Evolutionary conservation across 108 stramenopile genomes (phyloP), one percentile per base, ranked within the genome.

Genomic region (Aurantiochytrium sp.): DNA sequence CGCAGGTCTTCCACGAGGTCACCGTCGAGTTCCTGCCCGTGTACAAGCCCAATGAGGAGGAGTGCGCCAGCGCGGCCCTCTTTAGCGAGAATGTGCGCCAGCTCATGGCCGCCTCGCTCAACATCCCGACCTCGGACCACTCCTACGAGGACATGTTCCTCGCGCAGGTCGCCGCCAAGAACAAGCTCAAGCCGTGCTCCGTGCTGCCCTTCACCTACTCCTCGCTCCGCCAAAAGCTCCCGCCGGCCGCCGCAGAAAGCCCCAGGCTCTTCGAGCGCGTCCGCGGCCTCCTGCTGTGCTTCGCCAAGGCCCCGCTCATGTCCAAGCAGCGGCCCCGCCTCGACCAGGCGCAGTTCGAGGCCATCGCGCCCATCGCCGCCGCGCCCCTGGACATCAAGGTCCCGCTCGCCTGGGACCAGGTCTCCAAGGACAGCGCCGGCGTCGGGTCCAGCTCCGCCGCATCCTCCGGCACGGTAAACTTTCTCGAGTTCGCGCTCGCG

Each of bases 81-180:
- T 86, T 39, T 55, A 24, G 1, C 34, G 34, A 55, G 36, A 37
- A 37, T 0, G 87, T 85, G 24, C 86, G 86, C 39, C n/a, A 52
- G 21, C 34, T 10, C 30, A 90, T 90, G 89, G 89, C 89, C 1
- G 15, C 55, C 37, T 54, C 69, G 15, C 68, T 90, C 22, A 32
- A 53, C 45, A 6, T 87, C 15, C 87, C 87, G 37, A 45, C 55
- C 27, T 81, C 89, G 53, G 86, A 90, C 36, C 87, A 88, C 73
- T 54, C 52, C 55, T 90, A 68, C 50, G 55, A 55, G 17, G 89
- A 90, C 45, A 27, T 88, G 54, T 88, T 85, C 52, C 55, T 90
- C 17, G 86, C 48, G 5, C 30, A 86, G 52, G 3, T 48, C 42
- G 73, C 73, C 30, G 39, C 73, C n/a, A 81, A 81, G 39, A 48